Conservation (phyloP, 2,329 filamentous ascomycete species). For the Cercospora zeae-maydis region DNA sequence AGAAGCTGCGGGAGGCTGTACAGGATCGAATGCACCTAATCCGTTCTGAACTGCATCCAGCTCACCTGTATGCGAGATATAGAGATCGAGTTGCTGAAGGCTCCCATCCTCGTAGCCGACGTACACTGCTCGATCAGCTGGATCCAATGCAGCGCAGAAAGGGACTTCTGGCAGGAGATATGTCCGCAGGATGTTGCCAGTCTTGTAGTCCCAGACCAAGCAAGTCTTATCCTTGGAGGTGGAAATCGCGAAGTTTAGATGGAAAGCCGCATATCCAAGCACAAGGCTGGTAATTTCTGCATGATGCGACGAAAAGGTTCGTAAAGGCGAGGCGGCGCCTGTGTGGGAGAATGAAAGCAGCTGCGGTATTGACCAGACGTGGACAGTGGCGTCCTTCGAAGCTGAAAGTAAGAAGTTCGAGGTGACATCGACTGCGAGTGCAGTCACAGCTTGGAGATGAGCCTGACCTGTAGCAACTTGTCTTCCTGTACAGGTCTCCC, state of each 20-base stretch:
- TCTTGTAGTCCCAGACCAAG: conserved; percentile 88
- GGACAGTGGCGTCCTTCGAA: conserved; percentile 81
- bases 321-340: conserved; percentile 64
- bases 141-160: conserved; percentile 71
- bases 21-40: conserved; percentile 28
- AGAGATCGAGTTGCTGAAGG: conserved; percentile 77
- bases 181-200: conserved; percentile 72
- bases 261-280: conserved; percentile 64
- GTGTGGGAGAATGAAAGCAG: conserved; percentile 64
- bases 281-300: conserved; percentile 64
- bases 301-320: conserved; percentile 74
- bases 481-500: conserved; percentile 81
- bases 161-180: conserved; percentile 74
- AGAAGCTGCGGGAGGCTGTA: conserved; percentile 41
- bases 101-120: conserved; percentile 76
- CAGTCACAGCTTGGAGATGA: conserved; percentile 77
- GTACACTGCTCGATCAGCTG: conserved; percentile 78
- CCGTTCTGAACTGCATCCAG: conserved; percentile 25
- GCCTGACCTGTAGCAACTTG: conserved; percentile 71
- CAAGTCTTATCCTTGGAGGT: conserved; percentile 82
- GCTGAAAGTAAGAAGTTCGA: conserved; percentile 72
- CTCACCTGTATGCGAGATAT: conserved; percentile 27
- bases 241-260: conserved; percentile 79
- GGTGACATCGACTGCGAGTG: conserved; percentile 65
- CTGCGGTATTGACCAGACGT: conserved; percentile 80